Percentiles rank a stretch among this genome's conserved stretches.
Evolutionary conservation across 192 early-diverging fungal species (phyloP).

Genomic region (Gaertneriomyces semiglobifer): DNA sequence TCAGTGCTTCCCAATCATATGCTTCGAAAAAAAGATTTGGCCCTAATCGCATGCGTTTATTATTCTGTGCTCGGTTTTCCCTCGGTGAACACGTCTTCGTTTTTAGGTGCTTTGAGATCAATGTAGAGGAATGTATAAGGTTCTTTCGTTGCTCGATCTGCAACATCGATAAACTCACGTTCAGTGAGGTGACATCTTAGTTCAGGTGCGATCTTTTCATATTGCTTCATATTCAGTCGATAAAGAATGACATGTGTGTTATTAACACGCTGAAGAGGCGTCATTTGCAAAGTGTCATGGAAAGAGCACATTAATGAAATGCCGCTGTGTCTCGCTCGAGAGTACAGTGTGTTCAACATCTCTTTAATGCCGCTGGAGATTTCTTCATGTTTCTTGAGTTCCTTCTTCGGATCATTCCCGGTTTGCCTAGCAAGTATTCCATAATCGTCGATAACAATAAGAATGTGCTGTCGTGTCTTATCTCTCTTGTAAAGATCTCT

Average conservation of each 20-base stretch:
- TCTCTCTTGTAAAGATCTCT: background rate
- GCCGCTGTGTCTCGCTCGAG: background rate
- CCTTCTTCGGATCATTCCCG: background rate
- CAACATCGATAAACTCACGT: background rate
- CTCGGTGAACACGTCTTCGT: background rate
- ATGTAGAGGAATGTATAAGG: slow-evolving; percentile 4
- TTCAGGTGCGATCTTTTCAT: background rate
- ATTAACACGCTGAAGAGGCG: background rate
- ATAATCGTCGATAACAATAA: slow-evolving; percentile 3
- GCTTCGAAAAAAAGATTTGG: no score
- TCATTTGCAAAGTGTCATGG: slow-evolving; percentile 4
- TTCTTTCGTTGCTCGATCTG: background rate
- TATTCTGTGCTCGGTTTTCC: no score
- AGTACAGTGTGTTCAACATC: background rate
- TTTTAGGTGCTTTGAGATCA: slow-evolving; percentile 7
- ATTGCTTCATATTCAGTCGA: slow-evolving; percentile 9
- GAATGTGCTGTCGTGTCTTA: background rate
- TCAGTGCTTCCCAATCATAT: no score
- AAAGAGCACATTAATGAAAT: background rate
- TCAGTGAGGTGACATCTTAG: background rate
- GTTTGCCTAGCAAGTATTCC: background rate
- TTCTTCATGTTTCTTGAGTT: background rate
- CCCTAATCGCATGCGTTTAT: no score
- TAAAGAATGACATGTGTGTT: slow-evolving; percentile 1
- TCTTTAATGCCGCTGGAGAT: slow-evolving; percentile 1